Evolutionary conservation across 805 yeast genomes (phyloP), one percentile per base, ranked within the genome.

Genomic region (Wickerhamiella galacta): DNA sequence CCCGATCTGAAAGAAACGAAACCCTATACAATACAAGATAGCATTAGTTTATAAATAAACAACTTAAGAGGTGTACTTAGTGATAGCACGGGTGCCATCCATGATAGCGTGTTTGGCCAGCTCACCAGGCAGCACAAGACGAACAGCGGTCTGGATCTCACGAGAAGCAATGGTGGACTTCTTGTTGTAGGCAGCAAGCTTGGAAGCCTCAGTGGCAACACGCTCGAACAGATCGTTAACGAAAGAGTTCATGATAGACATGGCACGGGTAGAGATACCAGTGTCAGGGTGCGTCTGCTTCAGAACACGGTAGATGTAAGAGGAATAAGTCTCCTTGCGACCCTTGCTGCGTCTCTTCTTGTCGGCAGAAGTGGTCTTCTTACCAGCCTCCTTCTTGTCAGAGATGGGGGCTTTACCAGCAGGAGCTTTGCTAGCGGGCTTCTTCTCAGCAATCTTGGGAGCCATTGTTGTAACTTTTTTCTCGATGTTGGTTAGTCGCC

Each of bases 261-360:
- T 87, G 46, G 96, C 94, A 61, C 82, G 80, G 68, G 83, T 93
- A 52, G 96, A 85, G 61, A 87, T 87, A 81, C 95, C 96, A 44
- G 96, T 87, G 63, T 87, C 95, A 63, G 95, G 96, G 67, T 87
- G 96, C 43, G 95, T 85, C 72, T 87, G 95, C 68, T 85, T 85
- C 61, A 87, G 77, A 48, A 85, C 95, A 68, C 87, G 87, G 90
- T 85, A 87, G 61, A 87, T 87, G 68, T 87, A 87, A 43, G 95
- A 83, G 46, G 94, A 82, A 72, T 83, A 87, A 46, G 95, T 82
- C 69, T 87, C 95, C 78, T 82, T 83, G 75, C 95, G 82, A 53
- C 85, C 65, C 77, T 83, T 85, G 49, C 81, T 58, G 71, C 93
- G 82, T 78, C 79, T 85, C 74, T 82, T 83, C 59, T 75, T 62